Percentiles rank a stretch among this genome's conserved stretches.
phyloP scores from a whole-genome alignment of 164 flowering plant genomes.

The Nelumbo lutea region DNA sequence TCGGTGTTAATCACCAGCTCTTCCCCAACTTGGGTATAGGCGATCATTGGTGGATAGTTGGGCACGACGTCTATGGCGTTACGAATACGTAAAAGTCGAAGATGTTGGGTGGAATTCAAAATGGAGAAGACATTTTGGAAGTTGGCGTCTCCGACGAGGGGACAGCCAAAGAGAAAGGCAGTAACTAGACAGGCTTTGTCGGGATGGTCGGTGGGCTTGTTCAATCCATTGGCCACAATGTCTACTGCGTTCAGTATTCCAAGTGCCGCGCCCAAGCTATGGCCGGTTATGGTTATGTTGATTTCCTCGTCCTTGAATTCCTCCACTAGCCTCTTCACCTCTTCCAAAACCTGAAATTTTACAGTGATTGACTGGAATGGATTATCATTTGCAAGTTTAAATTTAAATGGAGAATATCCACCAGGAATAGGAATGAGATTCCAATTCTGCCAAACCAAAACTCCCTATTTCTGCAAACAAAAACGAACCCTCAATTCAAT shows the following conservation, averaged over 20 bases:
- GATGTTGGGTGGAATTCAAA: slow-evolving; percentile 14
- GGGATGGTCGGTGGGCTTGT: slow-evolving; percentile 23
- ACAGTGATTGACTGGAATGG: too few species aligned
- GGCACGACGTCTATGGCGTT: slow-evolving; percentile 66
- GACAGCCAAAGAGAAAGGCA: slow-evolving; percentile 57
- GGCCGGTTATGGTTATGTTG: slow-evolving; percentile 47
- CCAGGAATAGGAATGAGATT: too few species aligned
- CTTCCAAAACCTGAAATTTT: slow-evolving; percentile 43
- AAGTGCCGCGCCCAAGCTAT: slow-evolving; percentile 84
- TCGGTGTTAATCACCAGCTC: slow-evolving; percentile 57
- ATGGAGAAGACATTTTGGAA: slow-evolving; percentile 31
- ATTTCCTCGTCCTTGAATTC: slow-evolving; percentile 35
- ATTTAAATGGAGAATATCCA: too few species aligned
- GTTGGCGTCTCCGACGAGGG: slow-evolving; percentile 58
- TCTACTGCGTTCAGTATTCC: slow-evolving; percentile 66
- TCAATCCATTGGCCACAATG: slow-evolving; percentile 50
- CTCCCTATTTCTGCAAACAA: too few species aligned
- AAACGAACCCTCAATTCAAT: too few species aligned
- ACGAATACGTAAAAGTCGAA: slow-evolving; percentile 36
- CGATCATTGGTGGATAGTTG: slow-evolving; percentile 45
- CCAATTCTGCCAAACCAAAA: too few species aligned
- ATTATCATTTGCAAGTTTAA: too few species aligned
- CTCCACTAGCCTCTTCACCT: slow-evolving; percentile 58
- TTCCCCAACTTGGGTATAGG: slow-evolving; percentile 58
- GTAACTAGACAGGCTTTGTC: slow-evolving; percentile 46